Conservation (phyloP, 208 protist genomes). For the Wallacemonas sp. region DNA sequence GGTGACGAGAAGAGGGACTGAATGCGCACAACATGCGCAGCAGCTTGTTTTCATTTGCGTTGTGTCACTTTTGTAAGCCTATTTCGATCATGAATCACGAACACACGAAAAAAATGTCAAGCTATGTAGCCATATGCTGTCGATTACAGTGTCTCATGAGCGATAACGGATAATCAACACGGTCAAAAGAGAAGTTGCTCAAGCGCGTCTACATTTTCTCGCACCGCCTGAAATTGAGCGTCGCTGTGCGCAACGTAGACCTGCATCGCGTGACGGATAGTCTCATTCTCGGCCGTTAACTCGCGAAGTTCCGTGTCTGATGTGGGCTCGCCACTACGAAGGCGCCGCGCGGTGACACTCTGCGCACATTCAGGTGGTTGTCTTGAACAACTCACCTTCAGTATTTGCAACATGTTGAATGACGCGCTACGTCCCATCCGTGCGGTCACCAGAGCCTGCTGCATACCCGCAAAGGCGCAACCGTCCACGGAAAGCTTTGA, state of each 20-base stretch:
- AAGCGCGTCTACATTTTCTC: background rate
- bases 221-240: background rate
- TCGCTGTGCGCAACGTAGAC: background rate
- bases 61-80: too few relatives aligned
- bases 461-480: background rate
- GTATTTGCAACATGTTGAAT: conserved; percentile 1
- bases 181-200: conserved; percentile 1
- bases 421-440: conserved; percentile 5
- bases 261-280: background rate
- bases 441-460: background rate
- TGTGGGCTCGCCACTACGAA: too few relatives aligned
- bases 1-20: too few relatives aligned
- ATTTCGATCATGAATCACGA: too few relatives aligned
- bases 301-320: background rate
- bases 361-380: background rate
- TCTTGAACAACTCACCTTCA: background rate
- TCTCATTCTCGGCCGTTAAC: background rate
- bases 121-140: too few relatives aligned
- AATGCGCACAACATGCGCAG: too few relatives aligned
- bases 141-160: too few relatives aligned
- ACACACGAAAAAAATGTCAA: too few relatives aligned
- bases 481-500: too few relatives aligned
- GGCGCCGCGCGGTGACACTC: too few relatives aligned
- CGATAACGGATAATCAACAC: too few relatives aligned
- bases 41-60: too few relatives aligned